Evolutionary conservation across 352 stramenopile species (phyloP).

Genomic region (Pythium inflatum): DNA sequence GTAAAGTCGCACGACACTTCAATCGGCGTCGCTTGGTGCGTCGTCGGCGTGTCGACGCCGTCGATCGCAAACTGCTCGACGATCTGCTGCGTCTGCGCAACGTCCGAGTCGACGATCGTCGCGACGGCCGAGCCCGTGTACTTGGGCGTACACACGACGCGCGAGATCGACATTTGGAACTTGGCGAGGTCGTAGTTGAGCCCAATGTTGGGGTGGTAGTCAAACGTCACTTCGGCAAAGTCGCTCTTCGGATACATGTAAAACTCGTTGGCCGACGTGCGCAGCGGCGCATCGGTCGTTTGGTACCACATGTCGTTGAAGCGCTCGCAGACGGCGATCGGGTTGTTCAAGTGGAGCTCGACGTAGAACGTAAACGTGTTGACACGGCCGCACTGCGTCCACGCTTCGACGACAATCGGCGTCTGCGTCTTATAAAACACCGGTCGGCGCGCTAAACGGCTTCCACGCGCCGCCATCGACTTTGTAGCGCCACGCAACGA

Average conservation of each 20-base stretch:
- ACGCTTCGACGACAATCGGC: conserved; percentile 50
- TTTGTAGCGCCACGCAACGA: conserved; percentile 33
- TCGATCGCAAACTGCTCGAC: conserved; percentile 55
- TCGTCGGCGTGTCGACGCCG: conserved; percentile 48
- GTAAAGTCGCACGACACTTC: conserved; percentile 53
- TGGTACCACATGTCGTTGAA: conserved; percentile 81
- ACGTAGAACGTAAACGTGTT: conserved; percentile 53
- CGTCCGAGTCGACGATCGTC: conserved; percentile 38
- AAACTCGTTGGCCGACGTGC: conserved; percentile 29
- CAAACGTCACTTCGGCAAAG: conserved; percentile 50
- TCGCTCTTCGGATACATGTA: conserved; percentile 57
- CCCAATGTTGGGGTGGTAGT: conserved; percentile 31
- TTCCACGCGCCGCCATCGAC: conserved; percentile 27
- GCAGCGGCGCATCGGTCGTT: conserved; percentile 36
- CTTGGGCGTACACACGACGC: conserved; percentile 43
- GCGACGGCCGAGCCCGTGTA: conserved; percentile 24
- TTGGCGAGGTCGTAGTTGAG: conserved; percentile 47
- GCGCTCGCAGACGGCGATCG: conserved; percentile 48
- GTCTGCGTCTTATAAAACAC: conserved; percentile 7
- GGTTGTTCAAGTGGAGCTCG: conserved; percentile 52
- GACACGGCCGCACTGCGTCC: conserved; percentile 61
- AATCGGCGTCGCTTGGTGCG: conserved; percentile 44
- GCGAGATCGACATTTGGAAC: conserved; percentile 43
- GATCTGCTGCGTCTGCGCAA: conserved; percentile 43
- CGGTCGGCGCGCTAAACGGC: neutral